phyloP scores from a whole-genome alignment of 176 grass and related monocot genomes.

The Phyllostachys edulis region DNA sequence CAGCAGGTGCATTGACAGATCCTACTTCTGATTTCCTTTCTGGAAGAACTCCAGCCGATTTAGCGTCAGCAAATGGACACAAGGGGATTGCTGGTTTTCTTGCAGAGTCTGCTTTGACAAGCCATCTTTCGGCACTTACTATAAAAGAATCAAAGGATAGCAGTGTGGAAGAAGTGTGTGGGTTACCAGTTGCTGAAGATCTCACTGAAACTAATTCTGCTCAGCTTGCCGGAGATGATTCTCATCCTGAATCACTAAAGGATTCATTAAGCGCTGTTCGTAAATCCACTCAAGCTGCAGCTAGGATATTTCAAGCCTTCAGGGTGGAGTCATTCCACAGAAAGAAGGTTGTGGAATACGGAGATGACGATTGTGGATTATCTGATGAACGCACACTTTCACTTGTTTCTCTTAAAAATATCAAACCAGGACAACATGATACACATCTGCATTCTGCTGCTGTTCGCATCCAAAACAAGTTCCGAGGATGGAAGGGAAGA shows the following conservation, averaged over 20 bases:
- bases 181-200: slow-evolving; percentile 28
- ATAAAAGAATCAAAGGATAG: slow-evolving; percentile 58
- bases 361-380: slow-evolving; percentile 70
- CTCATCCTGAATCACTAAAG: slow-evolving; percentile 53
- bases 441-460: slow-evolving; percentile 64
- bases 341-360: slow-evolving; percentile 82
- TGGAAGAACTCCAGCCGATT: slow-evolving; percentile 85
- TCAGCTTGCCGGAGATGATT: slow-evolving; percentile 41
- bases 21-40: slow-evolving; percentile 68
- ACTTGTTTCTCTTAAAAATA: slow-evolving; percentile 69
- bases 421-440: slow-evolving; percentile 54
- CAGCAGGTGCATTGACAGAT: slow-evolving; percentile 71
- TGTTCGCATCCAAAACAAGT: slow-evolving; percentile 80
- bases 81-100: slow-evolving; percentile 93
- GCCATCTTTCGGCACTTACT: slow-evolving; percentile 64
- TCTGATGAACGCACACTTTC: slow-evolving; percentile 77
- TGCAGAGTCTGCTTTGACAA: slow-evolving; percentile 78
- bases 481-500: slow-evolving; percentile 85
- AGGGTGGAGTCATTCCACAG: slow-evolving; percentile 94
- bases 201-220: slow-evolving; percentile 8
- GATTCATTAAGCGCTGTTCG: slow-evolving; percentile 72
- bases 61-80: slow-evolving; percentile 84
- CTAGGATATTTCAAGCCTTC: slow-evolving; percentile 94
- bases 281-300: slow-evolving; percentile 81
- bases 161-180: slow-evolving; percentile 21